These are phyloP conservation scores for Aspergillus japonicus DNA, from an alignment of 2,329 filamentous ascomycete genomes.

Conservation along the genomic window DNA sequence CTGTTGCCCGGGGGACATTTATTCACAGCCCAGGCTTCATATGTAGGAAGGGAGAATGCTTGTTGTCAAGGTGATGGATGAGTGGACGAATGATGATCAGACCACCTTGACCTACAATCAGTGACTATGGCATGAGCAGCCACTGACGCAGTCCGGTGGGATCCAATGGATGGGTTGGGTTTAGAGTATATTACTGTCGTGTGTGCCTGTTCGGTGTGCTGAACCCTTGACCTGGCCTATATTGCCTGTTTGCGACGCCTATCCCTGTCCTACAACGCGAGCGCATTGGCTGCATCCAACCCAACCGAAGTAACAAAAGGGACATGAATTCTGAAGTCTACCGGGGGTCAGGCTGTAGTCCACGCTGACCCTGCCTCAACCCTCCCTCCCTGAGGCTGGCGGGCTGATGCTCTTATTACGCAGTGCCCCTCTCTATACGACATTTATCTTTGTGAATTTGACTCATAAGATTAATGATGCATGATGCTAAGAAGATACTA, in stretches of 20 bases:
- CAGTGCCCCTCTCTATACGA: not conserved
- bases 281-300: not conserved
- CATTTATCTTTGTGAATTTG: not conserved
- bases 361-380: no score
- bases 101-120: not conserved
- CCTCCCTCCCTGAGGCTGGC: no score
- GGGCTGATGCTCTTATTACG: no score
- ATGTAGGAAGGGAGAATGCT: no score
- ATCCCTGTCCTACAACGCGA: conserved; percentile 3
- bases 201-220: not conserved
- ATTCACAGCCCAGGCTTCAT: not conserved
- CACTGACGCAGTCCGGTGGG: not conserved
- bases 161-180: not conserved
- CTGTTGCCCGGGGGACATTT: not conserved
- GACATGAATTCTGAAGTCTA: conserved; percentile 1
- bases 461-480: not conserved
- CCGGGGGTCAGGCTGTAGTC: not conserved
- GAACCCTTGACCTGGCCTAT: not conserved
- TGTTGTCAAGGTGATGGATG: not conserved
- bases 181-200: not conserved
- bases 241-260: not conserved
- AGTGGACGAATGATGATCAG: not conserved
- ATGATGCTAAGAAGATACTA: not conserved
- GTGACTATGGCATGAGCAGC: not conserved
- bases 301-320: not conserved